A percentile compares a stretch with the other conserved stretches of the same genome.
These are phyloP conservation scores for Eutrema salsugineum DNA, from an alignment of 441 rosid genomes.

Conservation along the genomic window DNA sequence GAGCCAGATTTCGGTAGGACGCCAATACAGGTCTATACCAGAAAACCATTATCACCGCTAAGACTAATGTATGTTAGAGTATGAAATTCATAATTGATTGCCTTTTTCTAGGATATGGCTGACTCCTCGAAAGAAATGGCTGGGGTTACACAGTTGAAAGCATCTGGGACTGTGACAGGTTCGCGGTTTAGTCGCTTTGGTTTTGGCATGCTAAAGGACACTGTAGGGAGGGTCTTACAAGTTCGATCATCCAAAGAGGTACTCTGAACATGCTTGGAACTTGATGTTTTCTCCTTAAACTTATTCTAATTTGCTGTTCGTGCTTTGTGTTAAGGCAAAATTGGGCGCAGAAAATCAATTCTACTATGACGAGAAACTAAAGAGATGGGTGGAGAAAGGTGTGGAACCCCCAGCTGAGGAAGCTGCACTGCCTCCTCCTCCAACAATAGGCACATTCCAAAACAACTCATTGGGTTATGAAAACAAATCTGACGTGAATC, in stretches of 20 bases:
- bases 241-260: conserved; percentile 84
- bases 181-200: conserved; percentile 86
- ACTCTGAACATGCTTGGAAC: conserved; percentile 10
- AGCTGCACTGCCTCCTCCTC: conserved; percentile 83
- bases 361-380: conserved; percentile 91
- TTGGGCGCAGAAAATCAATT: conserved; percentile 87
- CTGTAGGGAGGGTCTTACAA: conserved; percentile 82
- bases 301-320: conserved; percentile 16
- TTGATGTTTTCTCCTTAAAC: neutral
- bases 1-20: conserved; percentile 93
- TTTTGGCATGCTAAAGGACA: conserved; percentile 69
- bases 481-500: conserved; percentile 55
- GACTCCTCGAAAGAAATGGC: conserved; percentile 47
- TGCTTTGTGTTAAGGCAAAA: conserved; percentile 65
- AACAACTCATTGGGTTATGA: conserved; percentile 63
- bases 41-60: neutral
- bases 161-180: conserved; percentile 47
- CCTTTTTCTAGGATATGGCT: conserved; percentile 40
- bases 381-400: conserved; percentile 99
- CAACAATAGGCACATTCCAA: conserved; percentile 57
- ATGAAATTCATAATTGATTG: neutral
- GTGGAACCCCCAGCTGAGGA: conserved; percentile 85
- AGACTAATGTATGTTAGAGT: neutral
- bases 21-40: conserved; percentile 74
- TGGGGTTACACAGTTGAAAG: conserved; percentile 48